phyloP scores from a whole-genome alignment of 441 rosid species.

The Erysimum cheiri region DNA sequence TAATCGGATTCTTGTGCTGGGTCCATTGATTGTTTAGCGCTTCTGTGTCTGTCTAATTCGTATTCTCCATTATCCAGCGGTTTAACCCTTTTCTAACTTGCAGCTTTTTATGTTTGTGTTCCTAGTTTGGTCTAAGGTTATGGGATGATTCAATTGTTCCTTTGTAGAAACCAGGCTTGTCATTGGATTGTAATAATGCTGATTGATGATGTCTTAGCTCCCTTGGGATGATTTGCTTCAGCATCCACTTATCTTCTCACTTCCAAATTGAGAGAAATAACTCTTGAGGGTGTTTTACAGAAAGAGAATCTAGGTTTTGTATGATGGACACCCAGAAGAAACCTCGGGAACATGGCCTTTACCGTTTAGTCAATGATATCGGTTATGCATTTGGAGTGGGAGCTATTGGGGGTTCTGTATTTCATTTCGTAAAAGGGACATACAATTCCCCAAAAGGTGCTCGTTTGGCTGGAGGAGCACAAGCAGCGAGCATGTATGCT shows the following conservation, averaged over 20 bases:
- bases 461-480: constrained; percentile 62
- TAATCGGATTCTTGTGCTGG: constrained; percentile 14
- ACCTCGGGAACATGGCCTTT: constrained; percentile 57
- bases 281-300: constrained; percentile 19
- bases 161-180: background rate
- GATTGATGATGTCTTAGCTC: constrained; percentile 11
- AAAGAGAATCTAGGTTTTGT: background rate
- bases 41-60: background rate
- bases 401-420: constrained; percentile 68
- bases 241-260: background rate
- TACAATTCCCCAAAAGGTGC: constrained; percentile 59
- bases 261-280: background rate
- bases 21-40: background rate
- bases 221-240: background rate
- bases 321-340: constrained; percentile 62
- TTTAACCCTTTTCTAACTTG: background rate
- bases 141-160: background rate
- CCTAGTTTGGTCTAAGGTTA: background rate
- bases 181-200: background rate
- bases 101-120: background rate
- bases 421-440: constrained; percentile 60
- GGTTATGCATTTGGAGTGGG: constrained; percentile 72
- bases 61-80: background rate
- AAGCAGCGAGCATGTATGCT: constrained; percentile 69
- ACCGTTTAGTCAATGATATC: constrained; percentile 53